Percentiles rank a stretch among this genome's conserved stretches.
Evolutionary conservation across 192 early-diverging fungal species (phyloP).

Genomic region (Entomortierella chlamydospora): DNA sequence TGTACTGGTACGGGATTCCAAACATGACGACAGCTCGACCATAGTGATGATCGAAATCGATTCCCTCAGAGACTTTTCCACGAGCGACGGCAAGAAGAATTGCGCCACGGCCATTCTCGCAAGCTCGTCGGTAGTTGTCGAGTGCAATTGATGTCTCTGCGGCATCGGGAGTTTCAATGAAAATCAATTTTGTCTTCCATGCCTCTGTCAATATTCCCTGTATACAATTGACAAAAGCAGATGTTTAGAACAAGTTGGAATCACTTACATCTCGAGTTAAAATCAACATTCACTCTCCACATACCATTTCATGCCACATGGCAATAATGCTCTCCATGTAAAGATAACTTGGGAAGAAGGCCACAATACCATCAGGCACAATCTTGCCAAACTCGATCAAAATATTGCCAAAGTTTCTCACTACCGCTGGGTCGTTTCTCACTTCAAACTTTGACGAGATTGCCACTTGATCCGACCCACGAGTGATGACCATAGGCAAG

Average conservation of each 20-base stretch:
- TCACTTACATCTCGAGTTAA: no score
- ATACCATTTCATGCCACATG: constrained; percentile 97
- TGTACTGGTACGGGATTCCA: constrained; percentile 99
- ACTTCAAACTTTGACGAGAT: constrained; percentile 99
- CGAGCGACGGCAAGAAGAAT: constrained; percentile 97
- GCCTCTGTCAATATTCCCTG: constrained; percentile 93
- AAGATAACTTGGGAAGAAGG: constrained; percentile 98
- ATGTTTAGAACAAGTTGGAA: no score
- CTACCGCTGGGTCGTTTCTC: constrained; percentile 97
- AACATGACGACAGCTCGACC: constrained; percentile 99
- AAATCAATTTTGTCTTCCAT: constrained; percentile 98
- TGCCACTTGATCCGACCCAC: constrained; percentile 98
- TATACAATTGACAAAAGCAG: no score
- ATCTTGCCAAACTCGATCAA: constrained; percentile 93
- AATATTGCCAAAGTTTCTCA: constrained; percentile 98
- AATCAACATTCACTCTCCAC: no score
- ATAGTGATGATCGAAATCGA: constrained; percentile 99
- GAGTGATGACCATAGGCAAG: constrained; percentile 95
- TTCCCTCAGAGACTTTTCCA: constrained; percentile 99
- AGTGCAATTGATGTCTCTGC: constrained; percentile 95
- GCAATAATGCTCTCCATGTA: constrained; percentile 99
- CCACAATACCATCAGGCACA: constrained; percentile 97
- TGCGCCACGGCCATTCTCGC: constrained; percentile 98
- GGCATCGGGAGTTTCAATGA: constrained; percentile 99
- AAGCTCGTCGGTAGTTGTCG: constrained; percentile 94